Base-by-base conservation (phyloP, 306 rosid genomes). In the Styphnolobium japonicum region DNA sequence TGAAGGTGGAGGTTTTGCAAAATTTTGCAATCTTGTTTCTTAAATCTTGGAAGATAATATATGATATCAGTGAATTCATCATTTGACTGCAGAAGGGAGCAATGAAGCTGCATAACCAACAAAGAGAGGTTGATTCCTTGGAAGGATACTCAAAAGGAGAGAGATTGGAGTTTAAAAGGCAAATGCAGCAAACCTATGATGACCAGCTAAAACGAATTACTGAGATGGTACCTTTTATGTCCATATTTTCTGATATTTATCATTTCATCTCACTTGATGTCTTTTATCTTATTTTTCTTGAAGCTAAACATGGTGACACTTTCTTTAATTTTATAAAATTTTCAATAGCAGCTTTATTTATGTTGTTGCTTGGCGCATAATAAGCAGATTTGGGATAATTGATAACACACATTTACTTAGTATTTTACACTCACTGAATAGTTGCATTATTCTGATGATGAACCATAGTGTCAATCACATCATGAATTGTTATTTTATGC, bases 181-280 rank as follows among this genome's bases (percentile, higher is more conserved):
- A 83, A 75, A 88, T 89, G 90, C 86, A 86, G 53, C 88, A 34
- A 18, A 62, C 91, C 56, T 82, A 90, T 78, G 97, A 88, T 0
- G 87, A 87, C 9, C 97, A 94, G 83, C 91, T 94, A 19, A 82
- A 86, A 58, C 90, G 91, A 81, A 89, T 94, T 83, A 87, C 93
- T 53, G 97, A 88, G 86, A 90, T 92, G 97, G 98, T 94, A 89
- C 66, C 10, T 65, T 64, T 72, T 42, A 22, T 15, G 8, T 25
- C 80, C 12, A 45, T 76, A 45, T 57, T 39, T 77, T 29, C 48
- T 19, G 49, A 40, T 73, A 27, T 51, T 42, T 49, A 66, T 71
- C 37, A 31, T 46, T 67, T 58, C 16, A 14, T 57, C 27, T 57
- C 18, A 25, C 48, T 80, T 33, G 53, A 51, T 61, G 4, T 46